A percentile compares a stretch with the other conserved stretches of the same genome.
These are phyloP conservation scores for Babesia bigemina DNA, from an alignment of 169 alveolate genomes.

Conservation along the genomic window DNA sequence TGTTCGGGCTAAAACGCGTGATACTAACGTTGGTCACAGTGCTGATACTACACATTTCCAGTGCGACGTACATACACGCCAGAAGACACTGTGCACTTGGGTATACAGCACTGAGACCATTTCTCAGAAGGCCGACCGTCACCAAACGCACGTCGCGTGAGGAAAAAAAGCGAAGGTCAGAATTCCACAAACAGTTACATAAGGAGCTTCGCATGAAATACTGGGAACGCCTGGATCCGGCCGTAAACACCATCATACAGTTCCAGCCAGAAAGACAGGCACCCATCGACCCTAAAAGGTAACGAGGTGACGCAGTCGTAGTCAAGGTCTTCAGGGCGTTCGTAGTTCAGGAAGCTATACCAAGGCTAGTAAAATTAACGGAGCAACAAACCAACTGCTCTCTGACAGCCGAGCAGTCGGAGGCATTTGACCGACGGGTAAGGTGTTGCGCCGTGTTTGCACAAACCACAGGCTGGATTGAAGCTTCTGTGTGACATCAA, in stretches of 20 bases:
- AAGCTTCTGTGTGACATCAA: constrained; percentile 49
- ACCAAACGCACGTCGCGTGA: constrained; percentile 54
- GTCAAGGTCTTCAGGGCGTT: constrained; percentile 33
- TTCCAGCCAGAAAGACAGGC: constrained; percentile 26
- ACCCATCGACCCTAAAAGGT: constrained; percentile 68
- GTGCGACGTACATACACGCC: constrained; percentile 2
- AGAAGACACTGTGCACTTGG: constrained; percentile 16
- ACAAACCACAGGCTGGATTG: constrained; percentile 48
- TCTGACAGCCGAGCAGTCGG: constrained; percentile 41
- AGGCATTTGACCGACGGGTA: constrained; percentile 63
- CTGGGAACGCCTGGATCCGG: constrained; percentile 58
- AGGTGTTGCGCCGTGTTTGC: background rate
- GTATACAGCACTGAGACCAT: constrained; percentile 49
- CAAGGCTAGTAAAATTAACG: constrained; percentile 47
- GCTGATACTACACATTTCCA: constrained; percentile 10
- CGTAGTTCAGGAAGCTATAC: constrained; percentile 68
- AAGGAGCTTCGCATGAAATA: constrained; percentile 66
- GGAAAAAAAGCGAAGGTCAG: constrained; percentile 60
- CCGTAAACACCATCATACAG: constrained; percentile 49
- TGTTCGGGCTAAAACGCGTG: constrained; percentile 6
- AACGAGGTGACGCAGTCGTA: background rate
- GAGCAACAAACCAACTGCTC: constrained; percentile 24
- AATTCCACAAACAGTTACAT: constrained; percentile 60
- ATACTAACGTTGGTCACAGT: constrained; percentile 13
- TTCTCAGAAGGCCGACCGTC: constrained; percentile 49